Evolutionary conservation across 177 flowering plant species (phyloP), one percentile per base, ranked within the genome.

Genomic region (Telopea speciosissima): DNA sequence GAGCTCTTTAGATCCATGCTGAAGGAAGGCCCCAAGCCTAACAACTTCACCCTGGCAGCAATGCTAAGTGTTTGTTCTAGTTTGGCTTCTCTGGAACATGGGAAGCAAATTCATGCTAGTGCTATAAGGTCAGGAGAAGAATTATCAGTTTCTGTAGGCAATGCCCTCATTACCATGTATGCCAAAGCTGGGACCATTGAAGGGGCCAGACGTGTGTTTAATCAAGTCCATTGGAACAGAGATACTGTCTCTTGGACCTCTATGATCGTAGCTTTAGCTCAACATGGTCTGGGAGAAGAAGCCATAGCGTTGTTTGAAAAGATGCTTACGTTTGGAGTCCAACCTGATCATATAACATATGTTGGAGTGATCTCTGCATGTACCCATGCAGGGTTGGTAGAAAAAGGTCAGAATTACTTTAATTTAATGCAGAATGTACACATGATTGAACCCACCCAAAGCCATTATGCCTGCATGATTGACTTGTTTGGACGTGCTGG

Each of bases 211-310:
- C 33, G 33, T 31, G 33, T 31, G 33, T 31, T 31, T 5, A 31
- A 31, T 31, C 33, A 31, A 5, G 5, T 78, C 24, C 64, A 31
- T 49, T 42, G 73, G 77, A 81, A 69, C 10, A 75, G 72, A 54
- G 91, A 89, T 63, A 85, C 85, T 8, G 89, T 87, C 23, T 79
- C 91, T 33, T 89, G 91, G 91, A 89, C 91, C 24, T 86, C 91
- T 61, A 87, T 89, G 91, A 82, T 89, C 69, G 73, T 84, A 21
- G 87, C 91, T 65, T 73, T 85, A 56, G 93, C 88, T 68, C 91
- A 89, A 66, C 93, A 89, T 81, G 93, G 93, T 54, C 76, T 71
- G 68, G 91, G 88, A 66, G 70, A 77, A 73, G 88, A 86, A 74
- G 85, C 93, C 45, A 66, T 89, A 31, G 73, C 79, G 61, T 80